These are phyloP conservation scores for Paracorniculantispora psalliotae DNA, from an alignment of 2,329 filamentous ascomycete genomes.

Conservation along the genomic window DNA sequence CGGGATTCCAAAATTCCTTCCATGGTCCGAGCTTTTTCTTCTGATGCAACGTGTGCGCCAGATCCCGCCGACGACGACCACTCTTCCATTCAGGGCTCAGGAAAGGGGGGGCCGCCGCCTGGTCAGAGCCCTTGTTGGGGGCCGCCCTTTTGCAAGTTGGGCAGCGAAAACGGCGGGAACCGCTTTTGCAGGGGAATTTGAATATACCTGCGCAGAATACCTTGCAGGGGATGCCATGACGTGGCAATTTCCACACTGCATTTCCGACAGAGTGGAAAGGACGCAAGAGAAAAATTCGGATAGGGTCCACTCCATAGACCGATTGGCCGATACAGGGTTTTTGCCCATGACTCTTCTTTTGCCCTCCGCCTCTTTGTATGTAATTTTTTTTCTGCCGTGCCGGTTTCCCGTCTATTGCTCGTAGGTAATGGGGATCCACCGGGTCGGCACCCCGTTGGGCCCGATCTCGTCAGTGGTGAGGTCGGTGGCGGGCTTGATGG, in stretches of 20 bases:
- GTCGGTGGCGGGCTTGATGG: conserved; percentile 29
- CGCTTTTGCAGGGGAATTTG: not conserved
- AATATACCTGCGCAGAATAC: too few relatives aligned
- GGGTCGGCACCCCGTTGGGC: conserved; percentile 52
- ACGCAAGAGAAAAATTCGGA: not conserved
- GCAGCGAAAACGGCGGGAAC: too few relatives aligned
- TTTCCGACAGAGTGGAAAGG: not conserved
- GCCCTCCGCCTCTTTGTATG: not conserved
- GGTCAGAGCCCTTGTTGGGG: not conserved
- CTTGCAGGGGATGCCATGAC: too few relatives aligned
- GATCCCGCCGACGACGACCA: not conserved
- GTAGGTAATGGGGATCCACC: conserved; percentile 45
- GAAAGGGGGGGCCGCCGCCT: not conserved
- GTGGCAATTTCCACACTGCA: not conserved
- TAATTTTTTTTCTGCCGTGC: too few relatives aligned
- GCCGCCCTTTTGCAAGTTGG: too few relatives aligned
- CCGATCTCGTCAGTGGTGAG: conserved; percentile 51
- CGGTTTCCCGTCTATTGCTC: not conserved
- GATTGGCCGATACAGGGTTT: not conserved
- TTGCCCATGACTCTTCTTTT: not conserved
- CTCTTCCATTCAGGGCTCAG: not conserved
- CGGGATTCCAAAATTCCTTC: conserved; percentile 5
- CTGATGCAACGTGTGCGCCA: conserved; percentile 3
- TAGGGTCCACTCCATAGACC: not conserved
- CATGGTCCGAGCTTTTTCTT: conserved; percentile 12